Base-by-base conservation (phyloP, 108 stramenopile genomes). In the Asterionellopsis glacialis region DNA sequence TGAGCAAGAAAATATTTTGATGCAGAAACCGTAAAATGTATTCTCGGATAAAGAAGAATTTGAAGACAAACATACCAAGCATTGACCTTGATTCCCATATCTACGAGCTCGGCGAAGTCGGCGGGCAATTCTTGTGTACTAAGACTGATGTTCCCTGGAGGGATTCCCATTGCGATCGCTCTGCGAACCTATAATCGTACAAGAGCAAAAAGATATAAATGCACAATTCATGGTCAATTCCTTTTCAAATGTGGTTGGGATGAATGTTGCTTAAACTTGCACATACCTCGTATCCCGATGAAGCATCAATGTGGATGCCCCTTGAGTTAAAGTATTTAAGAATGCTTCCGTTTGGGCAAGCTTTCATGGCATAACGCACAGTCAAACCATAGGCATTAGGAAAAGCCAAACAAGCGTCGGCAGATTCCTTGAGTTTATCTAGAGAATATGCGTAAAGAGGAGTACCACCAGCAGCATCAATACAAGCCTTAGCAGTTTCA, bases 281-380 rank as follows among this genome's bases (percentile, higher is more conserved):
- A 33, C 47, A 1, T 48, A 91, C 95, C 70, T 98, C 98, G 57
- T 65, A 95, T 38, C 94, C 96, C 11, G 85, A 88, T 27, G 91
- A 93, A 14, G 95, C 96, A 68, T 98, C 98, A 58, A 98, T 90
- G 58, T 94, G 77, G 65, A 98, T 90, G 9, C 96, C 96, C 67
- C 86, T 76, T 45, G 73, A 81, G 48, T 82, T 59, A 64, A 98
- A 97, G 52, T 87, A 83, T 64, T 95, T 82, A 22, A 98, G 74
- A 51, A 98, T 88, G 52, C 88, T 78, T 19, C 81, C 79, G 65
- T 95, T 98, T 16, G 98, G 98, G 55, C 87, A 82, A 9, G 96
- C 94, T 80, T 98, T 98, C 96, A 97, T 97, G 65, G 98, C 98
- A 71, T 87, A 98, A 27, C 98, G 90, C 19, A 97, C 96, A 22